Percentiles rank a stretch among this genome's conserved stretches.
Evolutionary conservation across 768 basidiomycete genomes (phyloP).

Genomic region (Phanerochaete sordida): DNA sequence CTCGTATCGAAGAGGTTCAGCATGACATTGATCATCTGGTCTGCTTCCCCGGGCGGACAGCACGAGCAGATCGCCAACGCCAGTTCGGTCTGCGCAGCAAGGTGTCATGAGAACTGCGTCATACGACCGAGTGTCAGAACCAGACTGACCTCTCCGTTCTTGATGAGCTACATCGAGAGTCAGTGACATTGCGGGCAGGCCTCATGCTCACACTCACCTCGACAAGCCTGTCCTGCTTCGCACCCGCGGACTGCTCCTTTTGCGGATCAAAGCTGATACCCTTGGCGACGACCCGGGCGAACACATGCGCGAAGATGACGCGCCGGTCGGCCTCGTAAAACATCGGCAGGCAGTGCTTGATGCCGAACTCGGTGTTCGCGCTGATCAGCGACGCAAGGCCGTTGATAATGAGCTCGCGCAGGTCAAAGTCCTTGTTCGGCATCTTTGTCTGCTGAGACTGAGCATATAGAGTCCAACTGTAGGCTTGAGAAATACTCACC

Average conservation of each 20-base stretch:
- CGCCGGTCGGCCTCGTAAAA: conserved; percentile 77
- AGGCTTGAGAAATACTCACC: conserved; percentile 1
- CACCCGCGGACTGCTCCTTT: conserved; percentile 33
- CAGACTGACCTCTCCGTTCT: conserved; percentile 62
- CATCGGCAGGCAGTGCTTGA: conserved; percentile 81
- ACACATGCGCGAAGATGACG: conserved; percentile 80
- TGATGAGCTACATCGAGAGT: conserved; percentile 50
- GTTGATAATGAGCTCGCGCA: conserved; percentile 74
- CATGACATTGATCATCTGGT: conserved; percentile 80
- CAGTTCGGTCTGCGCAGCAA: conserved; percentile 54
- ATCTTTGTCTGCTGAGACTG: conserved; percentile 14
- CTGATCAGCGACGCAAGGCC: conserved; percentile 79
- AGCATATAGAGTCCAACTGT: not conserved
- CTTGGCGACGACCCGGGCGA: conserved; percentile 74
- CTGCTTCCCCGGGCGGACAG: conserved; percentile 75
- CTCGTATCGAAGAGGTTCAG: conserved; percentile 85
- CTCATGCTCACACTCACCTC: conserved; percentile 24
- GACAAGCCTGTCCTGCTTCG: conserved; percentile 28
- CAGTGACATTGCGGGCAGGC: not conserved
- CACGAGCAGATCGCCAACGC: conserved; percentile 86
- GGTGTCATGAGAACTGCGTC: not conserved
- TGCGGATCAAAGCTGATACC: conserved; percentile 74
- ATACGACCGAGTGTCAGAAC: not conserved
- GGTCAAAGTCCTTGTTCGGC: conserved; percentile 33
- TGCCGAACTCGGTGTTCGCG: conserved; percentile 82